Evolutionary conservation across 2,329 filamentous ascomycete species (phyloP), one percentile per base, ranked within the genome.

Genomic region (Trichocomaceae sp.): DNA sequence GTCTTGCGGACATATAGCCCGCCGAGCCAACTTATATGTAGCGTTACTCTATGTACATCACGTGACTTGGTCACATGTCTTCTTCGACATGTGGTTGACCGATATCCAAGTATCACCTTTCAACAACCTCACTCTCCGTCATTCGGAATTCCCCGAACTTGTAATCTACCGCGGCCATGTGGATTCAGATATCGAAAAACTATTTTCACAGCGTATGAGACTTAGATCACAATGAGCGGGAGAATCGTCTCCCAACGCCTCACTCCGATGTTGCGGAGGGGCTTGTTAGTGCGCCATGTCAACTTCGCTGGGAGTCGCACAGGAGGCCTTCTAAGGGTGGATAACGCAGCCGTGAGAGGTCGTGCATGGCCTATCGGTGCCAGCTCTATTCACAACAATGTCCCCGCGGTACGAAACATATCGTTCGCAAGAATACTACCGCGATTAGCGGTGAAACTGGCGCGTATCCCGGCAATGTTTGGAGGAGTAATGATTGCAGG

Each of bases 371-470:
- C 88, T n/a, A 78, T 85, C 12, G 87, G 87, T 37, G 74, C 79
- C 50, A 93, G 89, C 66, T 81, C 85, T 20, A 89, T 96, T 62
- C 91, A 96, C 72, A 66, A 65, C 55, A 95, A 96, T 76, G 73
- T 85, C 20, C 80, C 82, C 51, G 80, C 81, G 15, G 79, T 84
- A 42, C 78, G 84, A 51, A 79, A 79, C 52, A 82, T 85, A 48
- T 86, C 83, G n/a, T 86, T 87, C 65, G 77, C 78, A n/a, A 75
- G 84, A 45, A 77, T 79, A 12, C 76, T 99, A 31, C 95, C 95
- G 1, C 92, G 89, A 69, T 79, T 99, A 50, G 84, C 93, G n/a
- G 74, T 93, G 66, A 99, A 96, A 76, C 86, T 99, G 63, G 81
- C 85, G 35, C 84, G 90, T 55, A 78, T 96, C 53, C 93, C 93